These are phyloP conservation scores for Macadamia tetraphylla DNA, from an alignment of 164 flowering plant species.

Conservation along the genomic window DNA sequence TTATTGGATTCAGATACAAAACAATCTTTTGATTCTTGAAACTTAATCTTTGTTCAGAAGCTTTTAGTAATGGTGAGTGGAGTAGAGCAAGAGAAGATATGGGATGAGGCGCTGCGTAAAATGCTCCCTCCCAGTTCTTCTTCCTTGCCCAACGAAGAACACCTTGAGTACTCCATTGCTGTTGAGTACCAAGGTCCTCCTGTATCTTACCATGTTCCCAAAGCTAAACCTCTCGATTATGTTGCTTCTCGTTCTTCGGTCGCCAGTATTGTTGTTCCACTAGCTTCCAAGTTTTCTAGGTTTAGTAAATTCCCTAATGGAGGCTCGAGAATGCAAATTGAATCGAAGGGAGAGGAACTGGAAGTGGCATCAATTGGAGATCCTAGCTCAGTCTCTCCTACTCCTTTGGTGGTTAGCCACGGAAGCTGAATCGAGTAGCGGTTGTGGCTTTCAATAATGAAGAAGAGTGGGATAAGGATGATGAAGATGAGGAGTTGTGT, in stretches of 20 bases:
- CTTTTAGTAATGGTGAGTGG: no score
- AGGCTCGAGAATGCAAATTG: constrained; percentile 11
- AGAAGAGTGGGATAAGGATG: constrained; percentile 20
- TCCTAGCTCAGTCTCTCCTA: neutral
- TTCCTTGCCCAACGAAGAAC: constrained; percentile 44
- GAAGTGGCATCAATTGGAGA: neutral
- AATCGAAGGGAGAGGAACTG: neutral
- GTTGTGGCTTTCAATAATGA: constrained; percentile 28
- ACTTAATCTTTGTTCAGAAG: no score
- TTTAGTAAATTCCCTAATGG: constrained; percentile 12
- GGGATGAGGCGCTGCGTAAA: constrained; percentile 32
- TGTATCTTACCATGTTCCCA: no score
- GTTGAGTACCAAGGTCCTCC: no score
- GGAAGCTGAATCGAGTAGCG: constrained; percentile 10
- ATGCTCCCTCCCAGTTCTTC: constrained; percentile 57
- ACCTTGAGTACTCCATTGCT: constrained; percentile 55
- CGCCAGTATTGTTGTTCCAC: constrained; percentile 18
- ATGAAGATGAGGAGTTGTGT: constrained; percentile 7
- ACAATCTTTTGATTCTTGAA: no score
- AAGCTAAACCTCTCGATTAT: no score
- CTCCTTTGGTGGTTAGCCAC: neutral
- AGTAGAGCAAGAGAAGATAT: constrained; percentile 16
- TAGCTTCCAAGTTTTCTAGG: constrained; percentile 9
- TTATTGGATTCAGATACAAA: no score
- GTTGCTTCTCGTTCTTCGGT: no score